Evolutionary conservation across 2,329 filamentous ascomycete species (phyloP).

Genomic region (Calonectria leucothoes): DNA sequence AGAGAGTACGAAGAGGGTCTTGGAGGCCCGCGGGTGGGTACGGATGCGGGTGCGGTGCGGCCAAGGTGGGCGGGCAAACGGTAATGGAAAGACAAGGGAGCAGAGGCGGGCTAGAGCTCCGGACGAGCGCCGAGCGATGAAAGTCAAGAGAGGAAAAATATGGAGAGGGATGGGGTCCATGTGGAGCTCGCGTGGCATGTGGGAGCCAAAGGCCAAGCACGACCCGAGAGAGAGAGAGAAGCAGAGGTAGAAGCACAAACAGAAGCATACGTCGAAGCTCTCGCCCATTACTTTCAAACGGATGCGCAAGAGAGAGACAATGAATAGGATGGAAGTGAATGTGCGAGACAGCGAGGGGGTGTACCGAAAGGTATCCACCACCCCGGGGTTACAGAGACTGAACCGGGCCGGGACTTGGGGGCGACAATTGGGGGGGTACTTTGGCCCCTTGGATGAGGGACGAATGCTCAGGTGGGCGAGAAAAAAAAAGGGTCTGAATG

Average conservation of each 20-base stretch:
- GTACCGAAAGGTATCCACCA: slow-evolving; percentile 5
- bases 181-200: slow-evolving; percentile 12
- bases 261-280: neutral
- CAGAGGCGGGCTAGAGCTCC: neutral
- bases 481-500: slow-evolving; percentile 29
- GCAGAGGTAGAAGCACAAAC: neutral
- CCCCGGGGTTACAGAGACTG: slow-evolving; percentile 11
- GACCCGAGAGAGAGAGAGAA: neutral
- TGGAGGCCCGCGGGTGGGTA: slow-evolving; percentile 8
- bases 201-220: neutral
- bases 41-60: slow-evolving; percentile 12
- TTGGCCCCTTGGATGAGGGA: neutral
- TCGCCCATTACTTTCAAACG: neutral
- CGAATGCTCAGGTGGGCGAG: slow-evolving; percentile 20
- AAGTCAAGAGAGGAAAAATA: neutral
- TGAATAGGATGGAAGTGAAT: slow-evolving; percentile 16
- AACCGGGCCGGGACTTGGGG: slow-evolving; percentile 29
- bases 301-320: neutral
- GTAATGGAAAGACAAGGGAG: slow-evolving; percentile 9
- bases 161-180: slow-evolving; percentile 7
- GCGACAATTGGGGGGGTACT: slow-evolving; percentile 1
- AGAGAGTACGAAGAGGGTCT: neutral
- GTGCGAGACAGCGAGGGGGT: slow-evolving; percentile 13
- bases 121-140: slow-evolving; percentile 10
- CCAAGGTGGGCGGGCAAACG: slow-evolving; percentile 4